Conservation (phyloP, 495 filamentous ascomycete species). For the Lepraria neglecta region DNA sequence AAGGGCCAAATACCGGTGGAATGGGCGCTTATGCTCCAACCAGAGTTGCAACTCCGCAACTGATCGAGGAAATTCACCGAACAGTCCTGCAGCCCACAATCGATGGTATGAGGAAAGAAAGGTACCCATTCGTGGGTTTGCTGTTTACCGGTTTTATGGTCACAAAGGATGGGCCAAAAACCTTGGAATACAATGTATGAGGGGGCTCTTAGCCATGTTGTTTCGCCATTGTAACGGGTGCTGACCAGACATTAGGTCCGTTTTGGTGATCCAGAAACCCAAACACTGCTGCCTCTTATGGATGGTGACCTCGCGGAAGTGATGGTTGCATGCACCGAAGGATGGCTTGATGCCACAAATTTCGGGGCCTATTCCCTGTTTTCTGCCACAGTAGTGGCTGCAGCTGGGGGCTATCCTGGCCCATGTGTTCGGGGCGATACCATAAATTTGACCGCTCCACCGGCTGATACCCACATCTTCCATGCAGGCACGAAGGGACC, state of each 20-base stretch:
- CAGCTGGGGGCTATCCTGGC: conserved; percentile 88
- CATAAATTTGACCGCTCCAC: conserved; percentile 49
- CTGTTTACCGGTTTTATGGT: conserved; percentile 98
- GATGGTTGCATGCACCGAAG: conserved; percentile 77
- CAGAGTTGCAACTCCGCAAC: conserved; percentile 65
- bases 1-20: conserved; percentile 90
- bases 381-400: conserved; percentile 86
- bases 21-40: conserved; percentile 98
- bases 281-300: conserved; percentile 81
- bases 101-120: conserved; percentile 72
- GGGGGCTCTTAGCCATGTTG: no score
- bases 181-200: conserved; percentile 89
- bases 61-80: conserved; percentile 70
- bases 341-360: conserved; percentile 62
- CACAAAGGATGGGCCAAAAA: conserved; percentile 76
- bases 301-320: conserved; percentile 77
- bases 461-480: conserved; percentile 65
- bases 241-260: conserved; percentile 28
- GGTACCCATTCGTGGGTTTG: conserved; percentile 72
- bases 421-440: conserved; percentile 74
- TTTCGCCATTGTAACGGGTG: no score
- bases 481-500: conserved; percentile 73
- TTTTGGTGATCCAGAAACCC: conserved; percentile 93
- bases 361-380: conserved; percentile 62
- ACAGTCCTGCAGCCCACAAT: conserved; percentile 86